A percentile compares a stretch with the other conserved stretches of the same genome.
phyloP scores from a whole-genome alignment of 176 grass and related monocot genomes.

The Ensete glaucum region DNA sequence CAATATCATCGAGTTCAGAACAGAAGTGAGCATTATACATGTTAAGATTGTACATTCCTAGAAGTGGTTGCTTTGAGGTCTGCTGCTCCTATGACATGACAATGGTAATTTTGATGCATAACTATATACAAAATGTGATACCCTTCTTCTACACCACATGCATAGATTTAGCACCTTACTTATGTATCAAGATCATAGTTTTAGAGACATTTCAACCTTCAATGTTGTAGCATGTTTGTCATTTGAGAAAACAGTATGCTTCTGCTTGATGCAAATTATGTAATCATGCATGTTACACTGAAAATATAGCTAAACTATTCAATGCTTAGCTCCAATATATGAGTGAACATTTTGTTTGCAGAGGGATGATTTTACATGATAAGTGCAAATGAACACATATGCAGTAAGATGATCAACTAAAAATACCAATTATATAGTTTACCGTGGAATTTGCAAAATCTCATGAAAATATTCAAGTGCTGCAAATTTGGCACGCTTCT shows the following conservation, averaged over 20 bases:
- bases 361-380: not conserved
- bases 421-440: constrained; percentile 22
- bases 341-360: not conserved
- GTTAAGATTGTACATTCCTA: not conserved
- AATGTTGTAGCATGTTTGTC: not conserved
- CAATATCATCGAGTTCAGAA: not conserved
- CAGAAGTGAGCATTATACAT: not conserved
- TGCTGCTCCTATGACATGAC: not conserved
- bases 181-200: not conserved
- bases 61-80: not conserved
- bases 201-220: not conserved
- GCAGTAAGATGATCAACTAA: not conserved
- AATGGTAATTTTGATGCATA: no score
- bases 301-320: not conserved
- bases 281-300: not conserved
- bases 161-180: not conserved
- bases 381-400: constrained; percentile 9
- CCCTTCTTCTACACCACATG: no score
- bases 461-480: constrained; percentile 98
- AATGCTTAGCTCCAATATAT: not conserved
- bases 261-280: not conserved
- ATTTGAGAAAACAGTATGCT: not conserved
- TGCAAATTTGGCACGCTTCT: constrained; percentile 44
- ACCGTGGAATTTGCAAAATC: constrained; percentile 86
- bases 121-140: no score